Evolutionary conservation across 2,329 filamentous ascomycete species (phyloP), one percentile per base, ranked within the genome.

Genomic region (Fusarium fracticaudum): DNA sequence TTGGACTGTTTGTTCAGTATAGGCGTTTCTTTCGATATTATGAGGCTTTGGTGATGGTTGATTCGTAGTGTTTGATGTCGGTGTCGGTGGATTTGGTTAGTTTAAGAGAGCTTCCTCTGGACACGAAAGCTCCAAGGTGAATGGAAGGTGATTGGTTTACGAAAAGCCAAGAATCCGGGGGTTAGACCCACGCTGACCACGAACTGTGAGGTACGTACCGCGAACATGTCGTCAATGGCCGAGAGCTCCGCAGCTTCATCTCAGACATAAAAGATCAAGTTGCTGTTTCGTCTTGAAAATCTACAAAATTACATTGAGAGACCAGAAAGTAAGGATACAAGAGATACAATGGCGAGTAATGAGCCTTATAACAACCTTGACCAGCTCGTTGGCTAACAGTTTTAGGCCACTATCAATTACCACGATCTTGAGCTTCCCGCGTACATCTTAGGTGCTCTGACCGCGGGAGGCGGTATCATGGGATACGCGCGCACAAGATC

Each of bases 401-500:
- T 55, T 29, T 37, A 74, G 72, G 64, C 72, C 35, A 61, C 64
- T 20, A 26, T 59, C 53, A 74, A 69, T 69, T 71, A 66, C 51
- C 72, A 75, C 54, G 71, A 73, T 53, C 79, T 83, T 51, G 79
- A 83, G 65, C 88, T 85, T 79, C 91, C 94, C 80, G 94, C 96
- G 73, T 94, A 92, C 83, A 82, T 93, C 79, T 91, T 98, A 79
- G 94, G 93, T 70, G 87, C 91, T 73, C 87, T 98, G 67, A 98
- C 95, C 67, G 94, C 95, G 59, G 88, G 92, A 65, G 96, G 96
- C 78, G 96, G 96, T 74, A 92, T 94, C 69, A 93, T 93, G 80
- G 96, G 96, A 80, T 99, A 94, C 84, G 87, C 92, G 50, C 91
- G 92, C 81, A 96, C 95, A 2, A 90, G 94, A 67, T 98, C 95